Evolutionary conservation across 305 asterid species (phyloP), one percentile per base, ranked within the genome.

Genomic region (Withania somnifera): DNA sequence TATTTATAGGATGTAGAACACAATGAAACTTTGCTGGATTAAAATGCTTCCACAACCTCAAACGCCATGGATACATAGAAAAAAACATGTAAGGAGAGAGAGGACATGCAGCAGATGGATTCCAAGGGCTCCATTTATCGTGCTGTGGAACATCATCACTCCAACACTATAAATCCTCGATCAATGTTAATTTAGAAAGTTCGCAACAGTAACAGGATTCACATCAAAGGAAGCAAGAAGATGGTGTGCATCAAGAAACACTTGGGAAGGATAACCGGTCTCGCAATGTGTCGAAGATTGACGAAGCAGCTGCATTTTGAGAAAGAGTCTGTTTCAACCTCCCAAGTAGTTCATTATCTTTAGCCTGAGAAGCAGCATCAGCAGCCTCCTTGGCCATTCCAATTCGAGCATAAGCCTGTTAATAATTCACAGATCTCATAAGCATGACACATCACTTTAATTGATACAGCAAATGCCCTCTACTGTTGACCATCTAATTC

Each of bases 301-400:
- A 91, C 2, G 98, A 86, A 83, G 93, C 94, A n/a, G 89, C 90
- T 4, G 95, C 92, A 85, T 89, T 93, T 83, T 92, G 98, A 28
- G 93, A 86, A 88, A 94, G 90, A 6, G 92, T 90, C 68, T 84
- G 86, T 85, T 88, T 89, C 86, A 96, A 80, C 69, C 97, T 91
- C 78, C 91, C 98, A 19, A 95, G 97, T 82, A 93, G 85, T 88
- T 96, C 99, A 36, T 94, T 93, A 82, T 96, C 99, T 88, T 93
- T 96, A 14, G 98, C 88, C 89, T 94, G 97, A 78, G 94, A 88
- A 81, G 98, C 98, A 81, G 95, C 95, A 86, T 96, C 99, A 6
- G 94, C 97, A 77, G 98, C 99, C 88, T 94, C 98, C 90, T 93
- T 93, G 40, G 98, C 97, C 98, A 93, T 94, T 77, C 99, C 99